Conservation (phyloP, 106 monocot species). For the Cymbidium sinense region DNA sequence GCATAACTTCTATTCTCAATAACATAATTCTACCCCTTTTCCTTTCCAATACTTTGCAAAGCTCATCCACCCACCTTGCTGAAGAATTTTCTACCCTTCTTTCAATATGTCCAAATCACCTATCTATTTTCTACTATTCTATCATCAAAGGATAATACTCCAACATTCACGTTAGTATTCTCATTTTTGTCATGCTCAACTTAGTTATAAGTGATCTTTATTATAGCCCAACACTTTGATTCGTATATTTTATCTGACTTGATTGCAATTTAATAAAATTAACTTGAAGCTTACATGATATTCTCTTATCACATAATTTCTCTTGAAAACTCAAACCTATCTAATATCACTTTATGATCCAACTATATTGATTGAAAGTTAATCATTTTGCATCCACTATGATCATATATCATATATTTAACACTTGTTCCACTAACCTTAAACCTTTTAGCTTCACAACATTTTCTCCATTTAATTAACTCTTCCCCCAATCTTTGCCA, state of each 20-base stretch:
- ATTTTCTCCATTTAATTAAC: not conserved
- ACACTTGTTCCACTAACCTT: not conserved
- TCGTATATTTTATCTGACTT: not conserved
- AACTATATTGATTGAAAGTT: not conserved
- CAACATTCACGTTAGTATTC: not conserved
- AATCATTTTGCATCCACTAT: not conserved
- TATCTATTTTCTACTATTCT: too few relatives aligned
- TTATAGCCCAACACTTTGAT: not conserved
- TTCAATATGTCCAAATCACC: too few relatives aligned
- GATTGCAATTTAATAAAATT: not conserved
- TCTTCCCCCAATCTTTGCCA: not conserved
- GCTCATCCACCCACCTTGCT: too few relatives aligned
- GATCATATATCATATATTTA: not conserved
- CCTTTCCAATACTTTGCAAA: too few relatives aligned
- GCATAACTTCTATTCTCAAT: not conserved
- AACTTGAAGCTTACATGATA: not conserved
- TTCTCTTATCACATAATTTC: not conserved
- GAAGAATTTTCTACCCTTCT: too few relatives aligned
- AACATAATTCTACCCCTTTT: not conserved
- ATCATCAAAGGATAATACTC: too few relatives aligned
- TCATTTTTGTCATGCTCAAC: not conserved
- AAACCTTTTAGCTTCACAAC: not conserved
- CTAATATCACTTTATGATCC: not conserved
- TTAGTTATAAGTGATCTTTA: too few relatives aligned
- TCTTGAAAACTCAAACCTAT: not conserved